These are phyloP conservation scores for Lactarius sp. DNA, from an alignment of 768 basidiomycete genomes.

Conservation along the genomic window DNA sequence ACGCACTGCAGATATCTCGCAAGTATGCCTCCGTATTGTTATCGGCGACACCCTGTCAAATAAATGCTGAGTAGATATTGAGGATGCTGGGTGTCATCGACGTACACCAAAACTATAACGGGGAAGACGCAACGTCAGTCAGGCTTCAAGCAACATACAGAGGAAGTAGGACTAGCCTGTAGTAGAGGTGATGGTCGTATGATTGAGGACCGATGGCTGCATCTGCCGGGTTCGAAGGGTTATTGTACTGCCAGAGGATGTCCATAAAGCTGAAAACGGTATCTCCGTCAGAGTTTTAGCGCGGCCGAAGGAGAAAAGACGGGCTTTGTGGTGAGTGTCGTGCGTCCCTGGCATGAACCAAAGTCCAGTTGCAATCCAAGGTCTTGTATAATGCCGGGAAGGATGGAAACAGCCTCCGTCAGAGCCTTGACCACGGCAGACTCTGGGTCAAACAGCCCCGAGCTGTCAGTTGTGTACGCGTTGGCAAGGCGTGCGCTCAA, in stretches of 20 bases:
- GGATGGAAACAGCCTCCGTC: conserved; percentile 8
- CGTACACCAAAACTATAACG: conserved; percentile 52
- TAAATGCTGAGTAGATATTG: background rate
- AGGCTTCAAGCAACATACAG: background rate
- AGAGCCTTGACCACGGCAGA: conserved; percentile 10
- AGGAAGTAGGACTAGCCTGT: conserved; percentile 43
- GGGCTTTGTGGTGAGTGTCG: too few species aligned
- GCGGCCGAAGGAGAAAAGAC: background rate
- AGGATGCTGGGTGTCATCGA: background rate
- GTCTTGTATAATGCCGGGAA: conserved; percentile 1
- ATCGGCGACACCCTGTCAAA: conserved; percentile 62
- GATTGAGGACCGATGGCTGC: conserved; percentile 63
- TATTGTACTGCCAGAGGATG: conserved; percentile 66
- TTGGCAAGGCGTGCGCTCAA: background rate
- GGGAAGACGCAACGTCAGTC: background rate
- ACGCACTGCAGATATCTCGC: conserved; percentile 63
- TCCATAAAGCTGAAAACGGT: conserved; percentile 64
- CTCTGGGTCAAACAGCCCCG: conserved; percentile 5
- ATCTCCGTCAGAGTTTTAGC: background rate
- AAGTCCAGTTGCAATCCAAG: conserved; percentile 5
- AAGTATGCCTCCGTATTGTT: conserved; percentile 61
- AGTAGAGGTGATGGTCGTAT: conserved; percentile 80
- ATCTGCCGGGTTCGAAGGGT: conserved; percentile 64
- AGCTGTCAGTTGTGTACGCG: background rate
- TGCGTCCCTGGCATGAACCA: background rate